These are phyloP conservation scores for Meyerozyma guilliermondii DNA, from an alignment of 1,139 yeast genomes.

Conservation along the genomic window DNA sequence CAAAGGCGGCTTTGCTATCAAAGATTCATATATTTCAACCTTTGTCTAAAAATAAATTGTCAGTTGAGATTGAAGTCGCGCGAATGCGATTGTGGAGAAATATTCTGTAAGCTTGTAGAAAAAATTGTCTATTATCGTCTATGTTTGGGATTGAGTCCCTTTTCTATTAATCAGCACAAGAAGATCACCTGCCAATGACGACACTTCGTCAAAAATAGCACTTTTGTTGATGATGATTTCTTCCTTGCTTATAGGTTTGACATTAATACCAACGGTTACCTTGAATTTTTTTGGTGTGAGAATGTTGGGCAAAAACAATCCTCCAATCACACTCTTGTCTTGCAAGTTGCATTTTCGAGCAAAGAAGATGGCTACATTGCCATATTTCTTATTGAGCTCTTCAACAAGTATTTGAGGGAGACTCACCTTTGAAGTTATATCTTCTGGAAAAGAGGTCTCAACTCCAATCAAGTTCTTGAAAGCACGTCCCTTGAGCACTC, in stretches of 20 bases:
- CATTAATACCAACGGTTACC: constrained; percentile 73
- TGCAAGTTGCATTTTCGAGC: constrained; percentile 46
- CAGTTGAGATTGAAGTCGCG: background rate
- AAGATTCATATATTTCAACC: too few species aligned
- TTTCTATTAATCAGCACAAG: constrained; percentile 7
- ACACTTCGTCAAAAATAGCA: constrained; percentile 71
- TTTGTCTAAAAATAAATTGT: too few species aligned
- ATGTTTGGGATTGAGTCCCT: background rate
- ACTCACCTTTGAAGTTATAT: constrained; percentile 45
- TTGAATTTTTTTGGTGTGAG: constrained; percentile 60
- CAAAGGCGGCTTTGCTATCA: background rate
- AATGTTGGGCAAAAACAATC: constrained; percentile 69
- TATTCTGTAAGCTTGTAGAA: background rate
- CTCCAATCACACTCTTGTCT: constrained; percentile 62
- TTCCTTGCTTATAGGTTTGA: constrained; percentile 51
- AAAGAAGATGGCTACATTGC: constrained; percentile 57
- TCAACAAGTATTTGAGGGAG: constrained; percentile 50
- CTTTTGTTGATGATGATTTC: constrained; percentile 67
- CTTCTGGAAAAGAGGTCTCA: constrained; percentile 39
- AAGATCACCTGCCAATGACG: constrained; percentile 67
- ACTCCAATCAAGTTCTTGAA: constrained; percentile 59
- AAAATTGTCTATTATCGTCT: background rate
- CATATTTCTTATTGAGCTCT: constrained; percentile 53
- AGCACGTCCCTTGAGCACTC: constrained; percentile 48
- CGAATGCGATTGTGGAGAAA: background rate